A percentile compares a stretch with the other conserved stretches of the same genome.
These are phyloP conservation scores for Stachybotrys elegans DNA, from an alignment of 2,329 filamentous ascomycete species.

Conservation along the genomic window DNA sequence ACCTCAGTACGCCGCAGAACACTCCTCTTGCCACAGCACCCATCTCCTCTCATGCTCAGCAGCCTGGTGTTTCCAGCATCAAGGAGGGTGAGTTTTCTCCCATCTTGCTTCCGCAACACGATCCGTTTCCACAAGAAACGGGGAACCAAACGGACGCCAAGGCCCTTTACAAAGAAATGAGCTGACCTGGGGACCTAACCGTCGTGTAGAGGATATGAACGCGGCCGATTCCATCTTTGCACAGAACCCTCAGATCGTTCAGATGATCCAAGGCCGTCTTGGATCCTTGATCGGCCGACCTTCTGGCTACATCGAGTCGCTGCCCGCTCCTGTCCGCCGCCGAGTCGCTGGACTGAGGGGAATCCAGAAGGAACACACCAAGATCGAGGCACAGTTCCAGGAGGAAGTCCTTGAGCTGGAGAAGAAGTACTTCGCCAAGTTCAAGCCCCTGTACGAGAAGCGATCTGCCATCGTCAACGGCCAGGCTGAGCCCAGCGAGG, in stretches of 20 bases:
- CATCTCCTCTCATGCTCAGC: constrained; percentile 95
- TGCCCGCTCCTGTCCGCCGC: constrained; percentile 82
- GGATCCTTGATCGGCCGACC: constrained; percentile 89
- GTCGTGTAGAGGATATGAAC: constrained; percentile 47
- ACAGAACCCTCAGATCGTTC: constrained; percentile 88
- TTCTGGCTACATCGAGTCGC: constrained; percentile 95
- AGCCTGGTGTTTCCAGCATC: constrained; percentile 90
- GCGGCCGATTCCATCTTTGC: constrained; percentile 90
- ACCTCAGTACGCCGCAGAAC: constrained; percentile 89
- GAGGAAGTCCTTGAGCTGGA: constrained; percentile 96
- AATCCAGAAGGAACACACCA: constrained; percentile 97
- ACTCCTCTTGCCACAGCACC: constrained; percentile 93
- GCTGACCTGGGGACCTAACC: no score
- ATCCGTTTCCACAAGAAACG: no score
- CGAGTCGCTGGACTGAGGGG: constrained; percentile 95
- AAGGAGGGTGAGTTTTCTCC: constrained; percentile 74
- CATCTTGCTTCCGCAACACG: no score
- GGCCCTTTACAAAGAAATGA: no score
- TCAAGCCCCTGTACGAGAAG: constrained; percentile 94
- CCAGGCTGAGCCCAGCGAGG: constrained; percentile 74
- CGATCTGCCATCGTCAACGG: constrained; percentile 92
- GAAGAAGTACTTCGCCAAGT: constrained; percentile 99
- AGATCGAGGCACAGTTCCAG: constrained; percentile 97
- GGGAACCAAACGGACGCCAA: no score
- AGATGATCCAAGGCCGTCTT: constrained; percentile 97